phyloP scores from a whole-genome alignment of 78 protist species.

The slime mould (Dictyostelium discoideum) region dicty_2.7 NC_007089.4:511001-511500 shows the following conservation, averaged over 20 bases:
- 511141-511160: constrained; percentile 39
- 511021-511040: constrained; percentile 43
- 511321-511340: background rate
- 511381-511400: constrained; percentile 1
- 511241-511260: background rate
- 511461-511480: constrained; percentile 11
- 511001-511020: background rate
- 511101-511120: constrained; percentile 14
- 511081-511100: background rate
- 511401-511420: constrained; percentile 32
- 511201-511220: constrained; percentile 39
- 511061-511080: background rate
- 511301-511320: background rate
- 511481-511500: background rate
- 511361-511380: background rate
- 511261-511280: background rate
- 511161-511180: constrained; percentile 46
- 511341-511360: background rate
- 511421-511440: constrained; percentile 5
- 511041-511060: constrained; percentile 4
- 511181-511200: constrained; percentile 48
- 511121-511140: background rate
- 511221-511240: background rate
- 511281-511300: background rate
- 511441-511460: background rate